Percentiles rank a stretch among this genome's conserved stretches.
phyloP scores from a whole-genome alignment of 179 eudicot genomes.

The Corrigiola litoralis region DNA sequence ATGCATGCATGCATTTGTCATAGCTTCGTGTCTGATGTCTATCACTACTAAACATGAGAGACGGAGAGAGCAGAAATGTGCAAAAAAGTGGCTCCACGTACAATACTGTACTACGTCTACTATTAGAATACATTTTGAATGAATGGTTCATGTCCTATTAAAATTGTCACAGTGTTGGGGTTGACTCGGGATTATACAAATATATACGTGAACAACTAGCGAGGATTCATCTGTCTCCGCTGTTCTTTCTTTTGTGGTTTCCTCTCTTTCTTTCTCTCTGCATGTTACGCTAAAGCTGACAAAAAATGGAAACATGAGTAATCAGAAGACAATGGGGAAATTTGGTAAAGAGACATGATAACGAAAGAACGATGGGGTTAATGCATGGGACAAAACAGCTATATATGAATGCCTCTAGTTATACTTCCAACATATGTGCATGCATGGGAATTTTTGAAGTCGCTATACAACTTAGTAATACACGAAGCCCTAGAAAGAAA shows the following conservation, averaged over 20 bases:
- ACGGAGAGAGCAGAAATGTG: not conserved
- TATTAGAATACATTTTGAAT: constrained; percentile 1
- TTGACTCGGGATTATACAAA: constrained; percentile 7
- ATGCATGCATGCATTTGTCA: constrained; percentile 7
- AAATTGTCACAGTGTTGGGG: not conserved
- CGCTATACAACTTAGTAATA: not conserved
- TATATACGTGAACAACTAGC: not conserved
- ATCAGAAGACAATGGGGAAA: constrained; percentile 26
- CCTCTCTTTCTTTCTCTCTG: not conserved
- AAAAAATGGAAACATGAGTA: constrained; percentile 15
- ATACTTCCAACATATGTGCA: constrained; percentile 11
- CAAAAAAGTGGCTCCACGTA: not conserved
- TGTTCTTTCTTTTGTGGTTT: not conserved
- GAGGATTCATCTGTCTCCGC: not conserved
- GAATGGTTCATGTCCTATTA: not conserved
- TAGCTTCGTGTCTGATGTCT: not conserved
- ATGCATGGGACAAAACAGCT: constrained; percentile 35
- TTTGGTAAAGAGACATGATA: constrained; percentile 26
- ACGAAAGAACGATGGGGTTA: constrained; percentile 21
- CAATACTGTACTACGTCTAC: too few relatives aligned
- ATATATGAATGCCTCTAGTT: not conserved
- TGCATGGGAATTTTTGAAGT: constrained; percentile 6
- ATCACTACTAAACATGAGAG: not conserved
- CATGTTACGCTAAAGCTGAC: constrained; percentile 18
- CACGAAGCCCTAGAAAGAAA: not conserved